Evolutionary conservation across 495 filamentous ascomycete species (phyloP).

Genomic region (Cercophora sp.): DNA sequence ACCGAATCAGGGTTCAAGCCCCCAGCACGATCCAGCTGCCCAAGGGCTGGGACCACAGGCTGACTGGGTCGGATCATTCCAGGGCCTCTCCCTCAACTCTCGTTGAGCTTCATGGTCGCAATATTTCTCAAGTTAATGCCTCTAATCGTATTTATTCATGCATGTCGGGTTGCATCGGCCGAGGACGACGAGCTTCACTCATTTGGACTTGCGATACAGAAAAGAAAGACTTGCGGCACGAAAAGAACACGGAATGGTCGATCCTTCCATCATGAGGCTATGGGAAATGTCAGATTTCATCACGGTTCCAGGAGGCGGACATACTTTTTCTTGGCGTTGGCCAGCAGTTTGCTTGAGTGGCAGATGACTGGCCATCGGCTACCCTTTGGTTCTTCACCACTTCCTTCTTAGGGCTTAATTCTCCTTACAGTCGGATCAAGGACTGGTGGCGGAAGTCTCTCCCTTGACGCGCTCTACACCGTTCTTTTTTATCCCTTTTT

Average conservation of each 20-base stretch:
- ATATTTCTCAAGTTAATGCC: conserved; percentile 2
- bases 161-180: conserved; percentile 12
- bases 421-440: too few species aligned
- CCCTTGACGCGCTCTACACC: too few species aligned
- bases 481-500: too few species aligned
- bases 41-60: conserved; percentile 32
- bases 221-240: conserved; percentile 20
- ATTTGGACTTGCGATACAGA: conserved; percentile 20
- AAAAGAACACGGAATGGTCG: conserved; percentile 21
- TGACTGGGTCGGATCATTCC: conserved; percentile 48
- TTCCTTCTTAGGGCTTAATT: conserved; percentile 13
- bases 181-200: conserved; percentile 17
- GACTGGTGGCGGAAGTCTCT: conserved; percentile 7
- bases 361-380: neutral
- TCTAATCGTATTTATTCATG: conserved; percentile 15
- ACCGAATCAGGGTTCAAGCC: conserved; percentile 28
- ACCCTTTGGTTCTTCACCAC: neutral
- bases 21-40: conserved; percentile 36
- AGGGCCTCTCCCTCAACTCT: conserved; percentile 50
- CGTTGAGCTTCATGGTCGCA: conserved; percentile 28
- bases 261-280: conserved; percentile 23
- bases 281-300: conserved; percentile 27
- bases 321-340: conserved; percentile 26
- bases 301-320: conserved; percentile 8
- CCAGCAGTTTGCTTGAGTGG: conserved; percentile 13